Base-by-base conservation (phyloP, 2,329 filamentous ascomycete species). In the Dothideomycetes sp. region DNA sequence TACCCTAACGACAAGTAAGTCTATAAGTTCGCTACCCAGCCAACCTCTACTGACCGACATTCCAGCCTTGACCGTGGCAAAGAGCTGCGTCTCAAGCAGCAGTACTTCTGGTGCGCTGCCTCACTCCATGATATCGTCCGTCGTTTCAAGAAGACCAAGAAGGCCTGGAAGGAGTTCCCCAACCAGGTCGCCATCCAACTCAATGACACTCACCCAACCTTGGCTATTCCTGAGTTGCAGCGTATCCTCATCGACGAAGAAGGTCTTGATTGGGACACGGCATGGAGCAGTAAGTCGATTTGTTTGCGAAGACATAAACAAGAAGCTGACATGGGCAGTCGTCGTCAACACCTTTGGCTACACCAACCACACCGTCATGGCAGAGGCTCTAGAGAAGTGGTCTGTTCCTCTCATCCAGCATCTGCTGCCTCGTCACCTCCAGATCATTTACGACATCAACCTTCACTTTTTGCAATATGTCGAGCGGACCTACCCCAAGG, bases 81-180 rank as follows among this genome's bases (percentile, higher is more conserved):
- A 65, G 91, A 98, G 69, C 78, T 98, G 48, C 85, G 91, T 40
- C 67, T 98, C 63, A 98, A 98, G 75, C 91, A 98, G 64, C 91
- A 98, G 63, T 98, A 98, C 73, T 98, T 98, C 69, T 98, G 91
- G 91, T 94, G 94, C 57, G 88, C 91, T 38, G 91, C 91, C 12
- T 98, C 91, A 12, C 74, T 98, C 4, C 86, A 86, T 58, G 91
- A 98, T 56, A 98, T 98, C 58, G 83, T 98, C 45, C 84, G 91
- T 44, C 81, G 91, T 45, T 98, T 96, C 78, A 98, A 96, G 73
- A 98, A 96, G 75, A 80, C 86, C 13, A 87, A 85, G 69, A 80
- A 89, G 48, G 69, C 82, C 6, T 98, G 91, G 91, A 80, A 67
- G 50, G 84, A 94, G 56, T 98, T 98, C 65, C 74, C 89, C 31